Base-by-base conservation (phyloP, 23 red algal species). In the Gracilaria vermiculophylla region DNA sequence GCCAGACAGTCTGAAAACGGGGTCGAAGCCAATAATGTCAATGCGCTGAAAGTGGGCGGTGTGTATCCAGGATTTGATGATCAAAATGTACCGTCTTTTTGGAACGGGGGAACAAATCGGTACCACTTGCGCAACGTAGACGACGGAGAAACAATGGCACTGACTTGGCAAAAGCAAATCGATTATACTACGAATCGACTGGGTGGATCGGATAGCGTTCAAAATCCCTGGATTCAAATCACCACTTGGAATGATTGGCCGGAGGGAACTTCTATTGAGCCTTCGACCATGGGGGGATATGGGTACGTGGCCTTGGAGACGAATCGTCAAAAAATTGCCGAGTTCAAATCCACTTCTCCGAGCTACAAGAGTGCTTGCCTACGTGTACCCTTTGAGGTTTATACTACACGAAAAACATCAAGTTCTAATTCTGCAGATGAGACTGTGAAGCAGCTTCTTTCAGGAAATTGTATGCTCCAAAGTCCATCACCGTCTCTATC, bases 221-320 rank as follows among this genome's bases (percentile, higher is more conserved):
- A 86, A 60, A 74, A 86, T 48, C 81, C 62, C 2, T 86, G 81
- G 81, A 72, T 86, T 53, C 81, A 86, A 29, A 86, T 86, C 17
- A 64, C 81, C 25, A 86, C 81, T 2, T 86, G 81, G 81, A 86
- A 86, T 74, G 81, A 86, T 33, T 86, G 81, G 81, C 81, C 81
- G 0, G 81, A 86, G 32, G 81, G 81, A 21, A 86, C 62, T 25
- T 86, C 81, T 9, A 74, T 86, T 19, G 81, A 86, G 24, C 81
- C 81, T 19, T 58, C 81, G 3, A 37, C 81, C 1, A 27, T 50
- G 3, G 81, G n/a, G 5, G 67, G 56, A 19, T 86, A 86, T 64
- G 81, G 81, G 2, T 86, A 86, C 31, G 52, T 16, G 7, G 41
- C 81, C 7, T 17, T 86, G 4, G 81, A 86, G 28, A 86, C 81